A percentile compares a stretch with the other conserved stretches of the same genome.
Evolutionary conservation across 2,329 filamentous ascomycete species (phyloP).

Genomic region (Paradendryphiella salina): DNA sequence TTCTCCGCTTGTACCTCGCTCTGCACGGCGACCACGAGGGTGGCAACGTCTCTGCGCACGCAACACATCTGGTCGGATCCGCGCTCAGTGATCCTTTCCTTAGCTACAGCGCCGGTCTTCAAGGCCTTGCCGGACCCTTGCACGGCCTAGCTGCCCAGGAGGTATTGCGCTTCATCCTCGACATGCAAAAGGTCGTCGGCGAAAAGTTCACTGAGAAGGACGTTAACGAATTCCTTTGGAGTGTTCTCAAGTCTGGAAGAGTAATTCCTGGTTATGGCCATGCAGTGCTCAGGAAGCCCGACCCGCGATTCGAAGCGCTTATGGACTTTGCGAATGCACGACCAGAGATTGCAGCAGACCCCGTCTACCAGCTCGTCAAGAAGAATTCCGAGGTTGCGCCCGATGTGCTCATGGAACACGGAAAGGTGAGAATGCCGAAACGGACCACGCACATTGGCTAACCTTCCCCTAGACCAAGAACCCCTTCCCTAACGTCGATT

Average conservation of each 20-base stretch:
- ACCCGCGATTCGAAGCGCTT: conserved; percentile 92
- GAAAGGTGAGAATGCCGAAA: conserved; percentile 62
- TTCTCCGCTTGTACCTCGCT: conserved; percentile 90
- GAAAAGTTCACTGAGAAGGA: conserved; percentile 76
- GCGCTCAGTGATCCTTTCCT: conserved; percentile 94
- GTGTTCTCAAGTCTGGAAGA: conserved; percentile 87
- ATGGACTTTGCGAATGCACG: conserved; percentile 92
- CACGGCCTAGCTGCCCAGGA: conserved; percentile 95
- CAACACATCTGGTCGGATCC: conserved; percentile 92
- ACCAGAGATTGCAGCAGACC: conserved; percentile 81
- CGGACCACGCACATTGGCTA: background rate
- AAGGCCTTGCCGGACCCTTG: conserved; percentile 91
- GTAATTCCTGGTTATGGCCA: conserved; percentile 96
- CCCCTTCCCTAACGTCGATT: conserved; percentile 96
- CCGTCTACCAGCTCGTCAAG: conserved; percentile 92
- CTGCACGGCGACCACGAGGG: conserved; percentile 98
- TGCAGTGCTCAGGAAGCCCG: conserved; percentile 93
- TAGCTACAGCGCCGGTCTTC: conserved; percentile 91
- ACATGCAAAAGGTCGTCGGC: conserved; percentile 91
- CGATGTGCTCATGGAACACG: conserved; percentile 86
- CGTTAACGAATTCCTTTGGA: conserved; percentile 88
- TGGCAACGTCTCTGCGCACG: conserved; percentile 93
- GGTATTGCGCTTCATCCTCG: conserved; percentile 92
- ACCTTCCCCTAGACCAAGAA: conserved; percentile 72
- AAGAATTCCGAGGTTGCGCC: conserved; percentile 92